phyloP scores from a whole-genome alignment of 2,329 filamentous ascomycete species.

The Microsporum ferrugineum region DNA sequence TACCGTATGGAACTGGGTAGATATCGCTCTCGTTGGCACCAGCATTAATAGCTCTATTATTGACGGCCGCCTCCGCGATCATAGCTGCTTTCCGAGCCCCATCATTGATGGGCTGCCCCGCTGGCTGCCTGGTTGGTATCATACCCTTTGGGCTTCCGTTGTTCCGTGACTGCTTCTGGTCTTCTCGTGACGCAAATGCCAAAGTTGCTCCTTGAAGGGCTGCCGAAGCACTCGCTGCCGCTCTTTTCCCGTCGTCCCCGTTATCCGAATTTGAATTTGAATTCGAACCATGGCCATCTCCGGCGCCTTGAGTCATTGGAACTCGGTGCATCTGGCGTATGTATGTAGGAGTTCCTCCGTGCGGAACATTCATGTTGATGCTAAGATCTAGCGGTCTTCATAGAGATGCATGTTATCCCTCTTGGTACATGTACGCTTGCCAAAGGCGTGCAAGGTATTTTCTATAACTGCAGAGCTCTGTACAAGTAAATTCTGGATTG shows the following conservation, averaged over 20 bases:
- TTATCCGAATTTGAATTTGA: constrained; percentile 1
- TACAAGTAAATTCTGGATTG: neutral
- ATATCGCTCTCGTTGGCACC: neutral
- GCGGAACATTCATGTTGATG: neutral
- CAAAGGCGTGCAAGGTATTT: too few species aligned
- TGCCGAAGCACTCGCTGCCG: constrained; percentile 8
- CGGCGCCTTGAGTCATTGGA: neutral
- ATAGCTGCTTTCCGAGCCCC: constrained; percentile 15
- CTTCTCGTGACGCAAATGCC: constrained; percentile 22
- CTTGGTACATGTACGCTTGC: neutral
- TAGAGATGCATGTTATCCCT: neutral
- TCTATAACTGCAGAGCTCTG: too few species aligned
- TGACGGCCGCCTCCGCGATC: constrained; percentile 7
- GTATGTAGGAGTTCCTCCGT: neutral
- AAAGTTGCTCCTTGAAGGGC: constrained; percentile 29
- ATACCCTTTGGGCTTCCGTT: neutral
- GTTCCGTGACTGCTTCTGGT: neutral
- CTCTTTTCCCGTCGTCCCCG: neutral
- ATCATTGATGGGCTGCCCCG: constrained; percentile 11
- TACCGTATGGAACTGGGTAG: neutral
- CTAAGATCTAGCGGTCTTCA: neutral
- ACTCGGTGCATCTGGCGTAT: neutral
- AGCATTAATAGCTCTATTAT: neutral
- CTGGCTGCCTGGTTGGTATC: constrained; percentile 13
- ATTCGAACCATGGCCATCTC: neutral